These are phyloP conservation scores for Incumbomyces delicatus DNA, from an alignment of 2,329 filamentous ascomycete species.

Conservation along the genomic window DNA sequence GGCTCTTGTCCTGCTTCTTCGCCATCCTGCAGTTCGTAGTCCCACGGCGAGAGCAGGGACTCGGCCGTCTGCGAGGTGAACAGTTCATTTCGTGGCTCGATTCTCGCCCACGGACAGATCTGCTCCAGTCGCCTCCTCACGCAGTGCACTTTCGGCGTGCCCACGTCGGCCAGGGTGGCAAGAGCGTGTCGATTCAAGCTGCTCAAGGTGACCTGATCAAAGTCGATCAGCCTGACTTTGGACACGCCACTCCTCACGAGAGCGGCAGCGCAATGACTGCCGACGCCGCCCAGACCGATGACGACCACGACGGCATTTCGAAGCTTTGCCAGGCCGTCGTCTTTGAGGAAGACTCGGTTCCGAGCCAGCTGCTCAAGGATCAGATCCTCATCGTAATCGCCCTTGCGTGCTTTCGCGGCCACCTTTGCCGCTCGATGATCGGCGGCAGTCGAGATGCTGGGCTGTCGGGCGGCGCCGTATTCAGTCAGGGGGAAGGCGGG, in stretches of 20 bases:
- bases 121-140: conserved; percentile 71
- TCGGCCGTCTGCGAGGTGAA: conserved; percentile 62
- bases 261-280: conserved; percentile 79
- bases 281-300: conserved; percentile 88
- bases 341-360: conserved; percentile 81
- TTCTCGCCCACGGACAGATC: conserved; percentile 82
- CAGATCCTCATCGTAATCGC: conserved; percentile 64
- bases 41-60: conserved; percentile 58
- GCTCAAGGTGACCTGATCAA: conserved; percentile 92
- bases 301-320: conserved; percentile 76
- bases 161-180: conserved; percentile 86
- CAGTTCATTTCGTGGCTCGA: conserved; percentile 76
- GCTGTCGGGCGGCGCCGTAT: conserved; percentile 31
- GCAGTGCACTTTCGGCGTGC: conserved; percentile 81
- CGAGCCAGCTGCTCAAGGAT: conserved; percentile 90
- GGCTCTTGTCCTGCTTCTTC: conserved; percentile 44
- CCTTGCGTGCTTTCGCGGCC: conserved; percentile 50
- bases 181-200: conserved; percentile 94
- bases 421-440: conserved; percentile 50
- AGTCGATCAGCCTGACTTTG: conserved; percentile 83
- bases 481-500: conserved; percentile 36
- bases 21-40: conserved; percentile 40
- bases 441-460: conserved; percentile 33
- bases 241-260: conserved; percentile 82
- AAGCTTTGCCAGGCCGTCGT: conserved; percentile 69